Percentiles rank a stretch among this genome's conserved stretches.
These are phyloP conservation scores for Phanerochaete sordida DNA, from an alignment of 768 basidiomycete species.

Conservation along the genomic window DNA sequence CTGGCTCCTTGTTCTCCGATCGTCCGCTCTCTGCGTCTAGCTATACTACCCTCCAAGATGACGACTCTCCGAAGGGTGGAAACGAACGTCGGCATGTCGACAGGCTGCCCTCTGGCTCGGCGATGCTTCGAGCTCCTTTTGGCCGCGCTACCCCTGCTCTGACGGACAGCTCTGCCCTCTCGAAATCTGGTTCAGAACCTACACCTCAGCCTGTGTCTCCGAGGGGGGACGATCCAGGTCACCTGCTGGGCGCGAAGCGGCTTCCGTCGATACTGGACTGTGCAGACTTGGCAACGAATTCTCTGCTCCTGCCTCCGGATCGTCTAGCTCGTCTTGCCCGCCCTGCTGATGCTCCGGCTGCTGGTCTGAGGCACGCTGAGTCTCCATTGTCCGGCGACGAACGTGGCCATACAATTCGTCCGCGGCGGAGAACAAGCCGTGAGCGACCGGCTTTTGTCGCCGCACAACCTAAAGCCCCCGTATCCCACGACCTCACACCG, in stretches of 20 bases:
- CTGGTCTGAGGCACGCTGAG: no score
- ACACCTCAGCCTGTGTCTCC: neutral
- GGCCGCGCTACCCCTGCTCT: constrained; percentile 8
- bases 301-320: neutral
- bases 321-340: neutral
- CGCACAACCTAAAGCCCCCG: no score
- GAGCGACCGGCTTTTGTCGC: no score
- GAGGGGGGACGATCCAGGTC: neutral
- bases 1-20: neutral
- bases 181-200: constrained; percentile 12
- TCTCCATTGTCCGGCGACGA: no score
- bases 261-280: neutral
- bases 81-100: neutral
- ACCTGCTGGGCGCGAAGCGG: neutral
- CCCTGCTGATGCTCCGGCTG: no score
- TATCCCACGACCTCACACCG: neutral
- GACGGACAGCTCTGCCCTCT: constrained; percentile 7
- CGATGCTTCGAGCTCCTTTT: neutral
- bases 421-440: no score
- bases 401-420: no score
- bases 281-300: neutral
- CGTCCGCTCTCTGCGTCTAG: neutral
- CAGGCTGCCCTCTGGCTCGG: neutral
- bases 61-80: no score
- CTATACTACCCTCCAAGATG: neutral